Base-by-base conservation (phyloP, 352 stramenopile species). In the Hyphochytrium catenoides region DNA sequence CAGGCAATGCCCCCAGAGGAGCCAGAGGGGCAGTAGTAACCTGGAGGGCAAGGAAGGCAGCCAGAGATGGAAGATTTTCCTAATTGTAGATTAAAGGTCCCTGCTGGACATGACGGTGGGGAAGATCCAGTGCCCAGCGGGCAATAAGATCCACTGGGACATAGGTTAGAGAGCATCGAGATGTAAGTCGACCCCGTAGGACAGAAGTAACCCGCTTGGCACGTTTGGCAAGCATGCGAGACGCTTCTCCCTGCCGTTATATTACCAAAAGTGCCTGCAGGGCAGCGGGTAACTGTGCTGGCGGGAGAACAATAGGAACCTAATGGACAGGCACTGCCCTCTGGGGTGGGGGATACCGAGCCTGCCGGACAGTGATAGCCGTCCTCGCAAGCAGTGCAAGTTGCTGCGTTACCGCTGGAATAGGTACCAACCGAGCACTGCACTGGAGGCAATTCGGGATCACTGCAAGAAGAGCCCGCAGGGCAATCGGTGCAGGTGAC, bases 371-470 rank as follows among this genome's bases (percentile, higher is more conserved):
- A 83, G 36, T 70, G 75, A 50, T 78, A 83, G 12, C 69, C 69
- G 14, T 65, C 66, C 21, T 48, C 46, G 22, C 69, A 83, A 1
- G 50, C 44, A 0, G 51, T 50, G 26, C 69, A 83, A 30, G 73
- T 79, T 11, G 63, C 49, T 3, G 63, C 55, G 0, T 52, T 52
- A 23, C 69, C 69, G 57, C 66, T 55, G 31, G 72, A 87, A 41
- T 83, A 89, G 14, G 76, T 83, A 0, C 76, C 75, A 7, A 87
- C 67, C 0, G 72, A 64, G 38, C 74, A 93, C 15, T 52, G 70
- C 42, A 69, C 67, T 1, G 52, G 76, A 8, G 62, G 44, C 39
- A 74, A 75, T 29, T 67, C 56, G 0, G 57, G 67, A 20, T 50
- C 62, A 26, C 68, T 57, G 41, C 72, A 88, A 39, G 82, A 57